Conservation (phyloP, 495 filamentous ascomycete species). For the Penicillium soppii region DNA sequence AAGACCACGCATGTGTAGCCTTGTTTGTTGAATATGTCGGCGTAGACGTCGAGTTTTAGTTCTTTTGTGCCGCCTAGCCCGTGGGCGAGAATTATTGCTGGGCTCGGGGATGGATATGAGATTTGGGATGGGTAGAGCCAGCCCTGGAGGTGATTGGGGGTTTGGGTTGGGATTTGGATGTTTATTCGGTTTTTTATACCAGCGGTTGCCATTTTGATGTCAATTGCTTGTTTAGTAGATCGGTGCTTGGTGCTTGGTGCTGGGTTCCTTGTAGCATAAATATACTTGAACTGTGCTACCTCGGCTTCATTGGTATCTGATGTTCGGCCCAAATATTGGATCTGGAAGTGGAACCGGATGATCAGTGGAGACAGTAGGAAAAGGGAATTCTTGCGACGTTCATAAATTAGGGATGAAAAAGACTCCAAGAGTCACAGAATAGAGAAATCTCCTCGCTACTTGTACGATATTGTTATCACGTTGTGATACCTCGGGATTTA, state of each 20-base stretch:
- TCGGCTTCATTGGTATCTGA: neutral
- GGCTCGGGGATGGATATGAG: too few species aligned
- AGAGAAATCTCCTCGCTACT: too few species aligned
- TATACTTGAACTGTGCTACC: neutral
- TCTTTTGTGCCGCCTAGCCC: neutral
- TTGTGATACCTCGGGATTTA: neutral
- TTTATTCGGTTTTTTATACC: neutral
- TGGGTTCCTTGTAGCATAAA: too few species aligned
- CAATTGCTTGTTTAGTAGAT: too few species aligned
- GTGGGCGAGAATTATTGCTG: neutral
- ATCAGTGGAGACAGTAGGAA: too few species aligned
- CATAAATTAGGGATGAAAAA: too few species aligned
- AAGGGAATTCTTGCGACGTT: too few species aligned
- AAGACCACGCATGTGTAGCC: constrained; percentile 1
- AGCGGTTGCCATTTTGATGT: too few species aligned
- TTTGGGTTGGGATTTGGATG: neutral
- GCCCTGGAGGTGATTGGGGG: neutral
- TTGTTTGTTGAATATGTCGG: neutral
- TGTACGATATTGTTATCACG: too few species aligned
- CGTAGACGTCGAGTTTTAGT: neutral
- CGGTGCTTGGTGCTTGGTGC: too few species aligned
- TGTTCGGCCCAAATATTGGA: too few species aligned
- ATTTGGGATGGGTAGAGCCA: neutral
- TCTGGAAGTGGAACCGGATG: neutral
- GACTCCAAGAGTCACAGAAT: too few species aligned